Evolutionary conservation across 352 stramenopile species (phyloP).

Genomic region (Globisporangium takayamanum): DNA sequence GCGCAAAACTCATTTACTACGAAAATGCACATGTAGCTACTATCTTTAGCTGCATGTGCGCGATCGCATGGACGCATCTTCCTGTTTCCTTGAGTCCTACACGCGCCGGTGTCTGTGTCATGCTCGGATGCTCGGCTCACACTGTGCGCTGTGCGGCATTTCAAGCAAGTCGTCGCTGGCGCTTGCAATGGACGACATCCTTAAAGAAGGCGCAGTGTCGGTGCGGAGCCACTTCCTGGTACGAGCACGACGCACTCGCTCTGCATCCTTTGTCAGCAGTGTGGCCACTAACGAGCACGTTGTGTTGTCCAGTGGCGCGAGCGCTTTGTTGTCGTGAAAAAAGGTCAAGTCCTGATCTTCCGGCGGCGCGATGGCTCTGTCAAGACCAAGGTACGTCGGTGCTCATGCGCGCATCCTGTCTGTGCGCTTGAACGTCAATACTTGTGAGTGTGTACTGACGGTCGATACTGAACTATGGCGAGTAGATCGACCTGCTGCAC

Average conservation of each 20-base stretch:
- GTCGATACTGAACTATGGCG: neutral
- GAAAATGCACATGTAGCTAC: too few relatives aligned
- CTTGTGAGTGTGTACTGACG: neutral
- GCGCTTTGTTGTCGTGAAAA: conserved; percentile 48
- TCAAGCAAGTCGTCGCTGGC: too few relatives aligned
- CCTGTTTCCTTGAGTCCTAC: neutral
- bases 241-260: neutral
- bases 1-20: too few relatives aligned
- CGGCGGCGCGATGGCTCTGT: conserved; percentile 36
- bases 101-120: too few relatives aligned
- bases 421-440: neutral
- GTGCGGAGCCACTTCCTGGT: conserved; percentile 68
- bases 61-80: too few relatives aligned
- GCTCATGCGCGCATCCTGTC: too few relatives aligned
- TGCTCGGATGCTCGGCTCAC: neutral
- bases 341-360: conserved; percentile 40
- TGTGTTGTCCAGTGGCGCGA: conserved; percentile 47
- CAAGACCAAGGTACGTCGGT: conserved; percentile 44
- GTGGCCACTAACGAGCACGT: neutral
- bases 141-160: neutral
- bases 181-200: conserved; percentile 12
- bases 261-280: too few relatives aligned
- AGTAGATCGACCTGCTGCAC: conserved; percentile 56
- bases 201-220: conserved; percentile 55
- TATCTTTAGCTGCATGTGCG: too few relatives aligned